Base-by-base conservation (phyloP, 1,284 basidiomycete species). In the Somion occarium region DNA sequence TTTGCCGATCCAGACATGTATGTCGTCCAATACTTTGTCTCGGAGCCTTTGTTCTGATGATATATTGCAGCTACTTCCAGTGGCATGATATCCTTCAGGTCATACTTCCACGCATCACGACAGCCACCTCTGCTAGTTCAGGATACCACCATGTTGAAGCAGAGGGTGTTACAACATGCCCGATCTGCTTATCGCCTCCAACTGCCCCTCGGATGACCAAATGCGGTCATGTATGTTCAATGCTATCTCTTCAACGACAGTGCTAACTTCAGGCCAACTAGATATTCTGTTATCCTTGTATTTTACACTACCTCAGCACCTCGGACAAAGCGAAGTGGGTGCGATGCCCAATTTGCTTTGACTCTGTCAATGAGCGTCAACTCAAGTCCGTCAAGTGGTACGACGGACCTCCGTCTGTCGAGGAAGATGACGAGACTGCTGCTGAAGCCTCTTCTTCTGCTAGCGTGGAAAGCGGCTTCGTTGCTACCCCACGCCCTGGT, bases 61-160 rank as follows among this genome's bases (percentile, higher is more conserved):
- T 34, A 51, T 24, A 48, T 5, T 22, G 13, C 61, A 94, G 91
- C 61, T 92, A 86, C 70, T 90, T 97, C 68, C 89, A 94, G 73
- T 97, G 93, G 93, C 82, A 88, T n/a, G 92, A 98, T 69, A 91
- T 99, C 58, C 76, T 97, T 5, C 96, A 98, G 69, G 85, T 99
- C 54, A 84, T 99, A 61, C 85, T 99, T 55, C 91, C 93, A 27
- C 91, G 89, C 48, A 75, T 79, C 54, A 85, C 85, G 55, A 79
- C 79, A 53, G 70, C 81, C 56, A 76, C 78, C 55, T 75, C 79
- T 57, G 69, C 76, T 48, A 69, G 72, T 46, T 68, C 67, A 44
- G 69, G 71, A 26, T 72, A 73, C 37, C 60, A 66, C 43, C 41
- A 56, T 34, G 60, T 61, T 9, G 67, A 70, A 53, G 74, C 73